A percentile compares a stretch with the other conserved stretches of the same genome.
Conservation (phyloP, 495 filamentous ascomycete genomes). For the Bryoglossum gracile region DNA sequence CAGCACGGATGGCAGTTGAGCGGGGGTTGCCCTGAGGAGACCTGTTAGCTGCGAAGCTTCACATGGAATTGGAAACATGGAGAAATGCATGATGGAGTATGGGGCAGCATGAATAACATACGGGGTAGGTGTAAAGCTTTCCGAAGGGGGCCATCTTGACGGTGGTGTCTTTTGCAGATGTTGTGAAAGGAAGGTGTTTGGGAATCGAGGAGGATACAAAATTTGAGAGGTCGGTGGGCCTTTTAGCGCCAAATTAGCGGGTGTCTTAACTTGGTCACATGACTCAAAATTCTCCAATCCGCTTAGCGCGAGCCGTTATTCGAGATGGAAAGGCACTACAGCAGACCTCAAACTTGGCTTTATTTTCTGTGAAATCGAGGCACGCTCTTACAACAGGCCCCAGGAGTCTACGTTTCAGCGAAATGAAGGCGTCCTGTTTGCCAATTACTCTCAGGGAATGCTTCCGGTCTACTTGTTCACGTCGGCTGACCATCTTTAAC, state of each 20-base stretch:
- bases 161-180: conserved; percentile 49
- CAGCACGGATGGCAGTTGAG: conserved; percentile 77
- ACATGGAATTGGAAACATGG: conserved; percentile 8
- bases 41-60: conserved; percentile 11
- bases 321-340: not conserved
- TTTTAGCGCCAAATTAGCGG: not conserved
- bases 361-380: no score
- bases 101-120: no score
- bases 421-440: conserved; percentile 24
- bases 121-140: conserved; percentile 84
- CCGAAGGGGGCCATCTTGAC: conserved; percentile 57
- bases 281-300: not conserved
- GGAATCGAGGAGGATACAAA: conserved; percentile 2
- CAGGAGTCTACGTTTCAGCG: conserved; percentile 3
- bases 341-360: no score
- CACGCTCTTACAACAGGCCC: not conserved
- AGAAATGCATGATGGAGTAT: not conserved
- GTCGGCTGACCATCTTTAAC: conserved; percentile 1
- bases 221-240: not conserved
- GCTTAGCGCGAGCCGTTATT: not conserved
- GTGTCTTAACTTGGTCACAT: conserved; percentile 1
- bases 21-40: conserved; percentile 70
- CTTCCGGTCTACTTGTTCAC: conserved; percentile 11
- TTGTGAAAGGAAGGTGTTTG: conserved; percentile 18
- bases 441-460: conserved; percentile 13